These are phyloP conservation scores for Betula pendula DNA, from an alignment of 306 rosid species.

Conservation along the genomic window DNA sequence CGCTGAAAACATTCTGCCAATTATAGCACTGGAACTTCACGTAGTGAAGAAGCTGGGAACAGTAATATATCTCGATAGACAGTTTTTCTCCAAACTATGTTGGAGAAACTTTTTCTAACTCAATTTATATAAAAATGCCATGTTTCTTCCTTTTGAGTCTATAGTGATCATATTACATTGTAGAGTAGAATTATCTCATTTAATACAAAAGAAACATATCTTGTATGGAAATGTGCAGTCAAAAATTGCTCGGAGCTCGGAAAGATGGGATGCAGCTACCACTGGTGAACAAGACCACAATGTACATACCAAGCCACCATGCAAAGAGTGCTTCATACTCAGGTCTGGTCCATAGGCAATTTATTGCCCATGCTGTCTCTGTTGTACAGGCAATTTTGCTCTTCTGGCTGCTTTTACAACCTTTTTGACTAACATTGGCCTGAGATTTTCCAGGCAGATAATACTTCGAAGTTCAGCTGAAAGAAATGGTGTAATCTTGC, in stretches of 20 bases:
- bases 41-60: neutral
- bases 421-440: slow-evolving; percentile 27
- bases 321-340: slow-evolving; percentile 35
- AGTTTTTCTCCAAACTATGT: too few species aligned
- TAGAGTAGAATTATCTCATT: neutral
- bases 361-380: slow-evolving; percentile 31
- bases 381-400: slow-evolving; percentile 27
- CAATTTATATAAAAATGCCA: too few species aligned
- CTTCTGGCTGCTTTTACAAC: slow-evolving; percentile 27
- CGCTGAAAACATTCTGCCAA: neutral
- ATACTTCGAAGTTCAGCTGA: slow-evolving; percentile 13
- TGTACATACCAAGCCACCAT: slow-evolving; percentile 60
- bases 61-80: neutral
- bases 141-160: neutral
- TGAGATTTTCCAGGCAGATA: slow-evolving; percentile 41
- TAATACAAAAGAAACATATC: neutral
- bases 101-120: too few species aligned
- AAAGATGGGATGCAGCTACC: slow-evolving; percentile 80
- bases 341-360: slow-evolving; percentile 39
- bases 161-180: neutral
- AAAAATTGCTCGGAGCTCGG: slow-evolving; percentile 65
- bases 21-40: neutral
- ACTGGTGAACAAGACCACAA: slow-evolving; percentile 82
- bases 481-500: slow-evolving; percentile 4
- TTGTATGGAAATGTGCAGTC: slow-evolving; percentile 47